These are phyloP conservation scores for Echria macrotheca DNA, from an alignment of 495 filamentous ascomycete species.

Conservation along the genomic window DNA sequence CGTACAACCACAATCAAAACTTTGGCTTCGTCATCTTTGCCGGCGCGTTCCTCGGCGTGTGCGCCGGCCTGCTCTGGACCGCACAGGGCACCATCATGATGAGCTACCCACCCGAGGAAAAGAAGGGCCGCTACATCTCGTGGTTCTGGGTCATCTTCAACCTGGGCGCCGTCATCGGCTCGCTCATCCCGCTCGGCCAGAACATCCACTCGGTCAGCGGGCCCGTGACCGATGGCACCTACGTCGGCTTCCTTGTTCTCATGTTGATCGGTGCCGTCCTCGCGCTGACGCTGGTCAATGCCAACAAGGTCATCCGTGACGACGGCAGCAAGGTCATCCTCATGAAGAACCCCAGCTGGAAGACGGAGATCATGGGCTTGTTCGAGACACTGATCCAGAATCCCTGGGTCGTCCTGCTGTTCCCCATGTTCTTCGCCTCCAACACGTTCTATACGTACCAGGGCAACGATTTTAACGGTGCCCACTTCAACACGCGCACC, in stretches of 20 bases:
- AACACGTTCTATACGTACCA: slow-evolving; percentile 79
- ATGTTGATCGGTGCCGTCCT: slow-evolving; percentile 71
- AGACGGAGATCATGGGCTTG: slow-evolving; percentile 71
- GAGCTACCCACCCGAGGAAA: slow-evolving; percentile 75
- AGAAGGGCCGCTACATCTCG: slow-evolving; percentile 85
- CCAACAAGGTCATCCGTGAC: slow-evolving; percentile 67
- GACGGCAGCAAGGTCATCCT: slow-evolving; percentile 74
- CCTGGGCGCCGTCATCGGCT: slow-evolving; percentile 83
- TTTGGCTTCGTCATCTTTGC: slow-evolving; percentile 72
- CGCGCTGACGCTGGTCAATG: slow-evolving; percentile 67
- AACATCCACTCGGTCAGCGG: slow-evolving; percentile 61
- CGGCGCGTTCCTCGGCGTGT: slow-evolving; percentile 67
- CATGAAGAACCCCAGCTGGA: slow-evolving; percentile 82
- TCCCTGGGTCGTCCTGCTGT: slow-evolving; percentile 76
- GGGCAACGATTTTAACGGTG: slow-evolving; percentile 57
- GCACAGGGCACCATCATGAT: slow-evolving; percentile 96
- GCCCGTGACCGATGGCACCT: slow-evolving; percentile 76
- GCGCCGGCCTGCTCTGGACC: slow-evolving; percentile 83
- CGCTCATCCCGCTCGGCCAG: slow-evolving; percentile 74
- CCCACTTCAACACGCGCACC: slow-evolving; percentile 77
- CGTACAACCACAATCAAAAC: slow-evolving; percentile 76
- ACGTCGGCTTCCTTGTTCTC: slow-evolving; percentile 84
- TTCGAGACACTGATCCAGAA: slow-evolving; percentile 66
- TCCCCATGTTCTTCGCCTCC: slow-evolving; percentile 80
- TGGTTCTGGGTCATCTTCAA: slow-evolving; percentile 97